Evolutionary conservation across 2,329 filamentous ascomycete species (phyloP), one percentile per base, ranked within the genome.

Genomic region (Sporothrix pseudoabietina): DNA sequence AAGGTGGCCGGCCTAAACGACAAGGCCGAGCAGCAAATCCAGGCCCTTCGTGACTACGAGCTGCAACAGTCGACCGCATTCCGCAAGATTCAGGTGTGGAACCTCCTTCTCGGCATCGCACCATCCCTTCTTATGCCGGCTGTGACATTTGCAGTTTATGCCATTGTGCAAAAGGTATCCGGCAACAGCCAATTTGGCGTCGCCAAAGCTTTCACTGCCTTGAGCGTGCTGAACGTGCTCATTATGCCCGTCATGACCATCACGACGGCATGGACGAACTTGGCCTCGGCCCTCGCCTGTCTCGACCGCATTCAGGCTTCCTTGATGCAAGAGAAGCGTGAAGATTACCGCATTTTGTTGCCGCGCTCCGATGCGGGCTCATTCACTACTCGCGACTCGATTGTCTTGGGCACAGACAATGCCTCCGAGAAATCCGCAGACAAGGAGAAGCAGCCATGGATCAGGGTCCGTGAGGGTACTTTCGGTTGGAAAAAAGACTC

Each of bases 1-100:
- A 87, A 87, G 75, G 82, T 87, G 71, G 80, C 84, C 0, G 86
- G 85, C 0, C 76, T 87, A 9, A 83, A 81, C 47, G 78, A 82
- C 14, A 81, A 81, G 3, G 84, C 76, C 79, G 79, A 75, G 69
- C n/a, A 49, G 6, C 72, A 74, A 55, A 74, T 75, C 47, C 72
- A 74, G 16, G 69, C 14, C 12, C 69, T 75, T 8, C 57, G 74
- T 8, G 71, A 74, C 66, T 74, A 74, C 22, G 74, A 75, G 52
- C 68, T 75, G 49, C 65, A 74, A 4, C 57, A 59, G 52, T 75
- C 74, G 2, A 75, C 70, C 0, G 22, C 72, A 0, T 74, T 72
- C 32, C 74, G 74, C 0, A 74, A 75, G 49, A 74, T 71, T 8
- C 74, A 75, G 30, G 66, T 74, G 39, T 44, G 22, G 6, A 72